Evolutionary conservation across 192 early-diverging fungal species (phyloP).

Genomic region (Backusella macrospora): DNA sequence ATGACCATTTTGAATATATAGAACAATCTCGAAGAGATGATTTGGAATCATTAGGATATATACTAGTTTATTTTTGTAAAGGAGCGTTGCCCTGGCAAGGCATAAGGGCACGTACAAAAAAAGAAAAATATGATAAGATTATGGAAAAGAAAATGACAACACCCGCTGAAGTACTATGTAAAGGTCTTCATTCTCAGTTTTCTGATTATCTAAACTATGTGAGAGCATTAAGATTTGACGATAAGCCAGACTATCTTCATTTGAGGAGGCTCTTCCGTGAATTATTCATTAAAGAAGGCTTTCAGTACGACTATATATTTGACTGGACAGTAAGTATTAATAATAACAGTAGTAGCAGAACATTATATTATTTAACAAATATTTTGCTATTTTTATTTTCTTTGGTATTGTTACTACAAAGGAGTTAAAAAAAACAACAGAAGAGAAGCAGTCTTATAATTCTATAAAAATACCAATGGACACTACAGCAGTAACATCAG

Average conservation of each 20-base stretch:
- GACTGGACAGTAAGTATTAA: conserved; percentile 79
- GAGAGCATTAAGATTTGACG: conserved; percentile 82
- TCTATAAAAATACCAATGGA: neutral
- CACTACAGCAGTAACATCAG: neutral
- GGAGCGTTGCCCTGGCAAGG: conserved; percentile 94
- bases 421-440: neutral
- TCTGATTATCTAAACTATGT: conserved; percentile 86
- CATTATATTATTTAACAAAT: neutral
- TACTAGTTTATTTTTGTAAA: conserved; percentile 90
- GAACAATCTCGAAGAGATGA: conserved; percentile 92
- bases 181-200: conserved; percentile 84
- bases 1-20: conserved; percentile 25
- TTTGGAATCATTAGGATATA: conserved; percentile 87
- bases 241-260: conserved; percentile 90
- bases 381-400: neutral
- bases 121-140: conserved; percentile 93
- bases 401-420: neutral
- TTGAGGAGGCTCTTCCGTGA: conserved; percentile 85
- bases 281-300: conserved; percentile 81
- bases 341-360: conserved; percentile 46
- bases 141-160: conserved; percentile 94
- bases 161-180: conserved; percentile 78
- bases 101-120: conserved; percentile 85
- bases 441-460: neutral
- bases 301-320: conserved; percentile 87